phyloP scores from a whole-genome alignment of 352 stramenopile species.

The Pythium coloratum region DNA sequence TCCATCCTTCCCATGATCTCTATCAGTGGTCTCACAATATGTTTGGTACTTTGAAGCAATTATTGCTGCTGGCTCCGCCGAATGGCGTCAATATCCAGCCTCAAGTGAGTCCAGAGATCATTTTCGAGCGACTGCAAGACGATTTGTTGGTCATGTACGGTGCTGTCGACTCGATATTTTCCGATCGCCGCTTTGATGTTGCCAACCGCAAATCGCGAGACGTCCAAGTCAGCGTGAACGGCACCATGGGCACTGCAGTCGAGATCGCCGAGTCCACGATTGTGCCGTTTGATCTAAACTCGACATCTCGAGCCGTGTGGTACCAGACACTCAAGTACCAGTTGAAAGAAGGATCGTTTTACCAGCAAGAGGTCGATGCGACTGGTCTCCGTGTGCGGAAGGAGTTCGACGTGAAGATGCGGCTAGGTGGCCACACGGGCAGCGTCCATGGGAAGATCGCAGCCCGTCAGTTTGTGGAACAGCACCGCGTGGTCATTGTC shows the following conservation, averaged over 20 bases:
- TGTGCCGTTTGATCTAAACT: conserved; percentile 32
- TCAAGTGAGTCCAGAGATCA: neutral
- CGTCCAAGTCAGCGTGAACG: neutral
- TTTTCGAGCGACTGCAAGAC: neutral
- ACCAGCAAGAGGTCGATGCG: neutral
- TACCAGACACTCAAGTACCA: neutral
- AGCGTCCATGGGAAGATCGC: conserved; percentile 6
- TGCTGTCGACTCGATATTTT: neutral
- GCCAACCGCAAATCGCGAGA: neutral
- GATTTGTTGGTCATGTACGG: neutral
- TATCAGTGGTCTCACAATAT: neutral
- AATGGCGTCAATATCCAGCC: neutral
- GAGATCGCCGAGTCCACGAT: conserved; percentile 2
- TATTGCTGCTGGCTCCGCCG: neutral
- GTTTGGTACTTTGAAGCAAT: neutral
- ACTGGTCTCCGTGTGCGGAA: neutral
- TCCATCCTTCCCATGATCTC: neutral
- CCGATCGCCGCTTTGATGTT: neutral
- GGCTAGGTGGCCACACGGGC: neutral
- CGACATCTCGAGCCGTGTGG: conserved; percentile 21
- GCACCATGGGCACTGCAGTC: neutral
- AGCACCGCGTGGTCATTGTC: conserved; percentile 7
- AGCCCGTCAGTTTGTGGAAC: neutral
- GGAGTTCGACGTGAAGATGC: neutral
- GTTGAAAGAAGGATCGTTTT: neutral